Percentiles rank a stretch among this genome's conserved stretches.
phyloP scores from a whole-genome alignment of 2,329 filamentous ascomycete species.

The Ophiocordyceps camponoti-leonardi region DNA sequence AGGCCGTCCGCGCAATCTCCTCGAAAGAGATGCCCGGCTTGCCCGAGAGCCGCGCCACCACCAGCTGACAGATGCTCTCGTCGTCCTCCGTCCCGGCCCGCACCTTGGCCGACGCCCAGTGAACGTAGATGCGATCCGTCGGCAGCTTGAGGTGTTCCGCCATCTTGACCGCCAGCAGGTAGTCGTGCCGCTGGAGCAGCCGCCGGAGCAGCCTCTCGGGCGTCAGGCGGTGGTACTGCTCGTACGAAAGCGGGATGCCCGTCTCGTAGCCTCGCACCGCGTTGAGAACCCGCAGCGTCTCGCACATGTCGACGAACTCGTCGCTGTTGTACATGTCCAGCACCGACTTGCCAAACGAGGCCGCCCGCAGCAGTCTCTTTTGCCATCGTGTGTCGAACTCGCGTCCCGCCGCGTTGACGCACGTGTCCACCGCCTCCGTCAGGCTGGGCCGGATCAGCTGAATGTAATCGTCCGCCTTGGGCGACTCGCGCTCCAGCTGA shows the following conservation, averaged over 20 bases:
- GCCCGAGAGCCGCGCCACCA: conserved; percentile 72
- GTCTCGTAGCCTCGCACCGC: conserved; percentile 84
- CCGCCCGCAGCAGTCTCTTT: conserved; percentile 87
- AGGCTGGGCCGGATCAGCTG: conserved; percentile 79
- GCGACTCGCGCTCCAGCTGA: conserved; percentile 81
- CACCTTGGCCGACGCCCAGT: conserved; percentile 94
- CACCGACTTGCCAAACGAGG: conserved; percentile 94
- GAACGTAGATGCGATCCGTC: conserved; percentile 80
- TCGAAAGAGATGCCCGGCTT: conserved; percentile 94
- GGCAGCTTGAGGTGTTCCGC: conserved; percentile 76
- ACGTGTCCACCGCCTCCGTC: conserved; percentile 84
- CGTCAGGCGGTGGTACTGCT: conserved; percentile 82
- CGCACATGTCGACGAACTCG: conserved; percentile 97
- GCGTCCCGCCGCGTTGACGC: conserved; percentile 81
- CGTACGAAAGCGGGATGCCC: conserved; percentile 77
- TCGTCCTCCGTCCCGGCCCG: conserved; percentile 72
- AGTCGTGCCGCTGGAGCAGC: conserved; percentile 77
- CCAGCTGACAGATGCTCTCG: conserved; percentile 67
- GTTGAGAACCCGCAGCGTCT: conserved; percentile 81
- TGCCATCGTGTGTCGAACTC: conserved; percentile 88
- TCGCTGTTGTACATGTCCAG: conserved; percentile 95
- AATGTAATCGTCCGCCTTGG: conserved; percentile 95
- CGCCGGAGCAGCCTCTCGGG: conserved; percentile 77
- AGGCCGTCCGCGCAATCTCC: conserved; percentile 78
- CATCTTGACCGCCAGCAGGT: conserved; percentile 74